Conservation (phyloP, 1,284 basidiomycete genomes). For the Mycena citricolor region DNA sequence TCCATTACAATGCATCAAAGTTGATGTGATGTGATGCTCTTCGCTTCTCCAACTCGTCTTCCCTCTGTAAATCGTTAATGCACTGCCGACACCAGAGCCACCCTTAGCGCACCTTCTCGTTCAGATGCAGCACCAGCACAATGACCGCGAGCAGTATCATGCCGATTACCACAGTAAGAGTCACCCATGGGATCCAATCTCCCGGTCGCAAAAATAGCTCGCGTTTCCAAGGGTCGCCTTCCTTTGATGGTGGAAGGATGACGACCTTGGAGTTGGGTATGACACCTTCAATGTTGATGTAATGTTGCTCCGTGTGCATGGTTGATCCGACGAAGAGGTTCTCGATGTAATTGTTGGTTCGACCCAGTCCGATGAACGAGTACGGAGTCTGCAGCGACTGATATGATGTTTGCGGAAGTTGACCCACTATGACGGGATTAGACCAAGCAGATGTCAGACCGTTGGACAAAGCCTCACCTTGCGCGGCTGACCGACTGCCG, state of each 20-base stretch:
- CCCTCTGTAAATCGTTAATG: constrained; percentile 72
- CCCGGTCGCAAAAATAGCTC: constrained; percentile 93
- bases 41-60: constrained; percentile 89
- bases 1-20: constrained; percentile 80
- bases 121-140: constrained; percentile 85
- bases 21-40: constrained; percentile 92
- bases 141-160: constrained; percentile 70
- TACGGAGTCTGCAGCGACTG: constrained; percentile 90
- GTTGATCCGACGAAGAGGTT: constrained; percentile 92
- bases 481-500: constrained; percentile 88
- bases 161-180: constrained; percentile 77
- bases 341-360: constrained; percentile 99
- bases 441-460: constrained; percentile 6
- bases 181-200: constrained; percentile 98
- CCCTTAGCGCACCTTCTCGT: constrained; percentile 71
- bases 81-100: constrained; percentile 15
- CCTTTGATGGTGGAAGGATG: constrained; percentile 76
- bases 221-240: constrained; percentile 73
- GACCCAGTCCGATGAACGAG: constrained; percentile 93
- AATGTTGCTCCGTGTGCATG: constrained; percentile 67
- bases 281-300: constrained; percentile 91
- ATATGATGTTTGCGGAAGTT: constrained; percentile 91
- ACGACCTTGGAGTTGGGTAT: constrained; percentile 98
- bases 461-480: constrained; percentile 52
- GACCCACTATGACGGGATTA: constrained; percentile 60